A percentile compares a stretch with the other conserved stretches of the same genome.
These are phyloP conservation scores for Dipteronia sinensis DNA, from an alignment of 345 rosid genomes.

Conservation along the genomic window DNA sequence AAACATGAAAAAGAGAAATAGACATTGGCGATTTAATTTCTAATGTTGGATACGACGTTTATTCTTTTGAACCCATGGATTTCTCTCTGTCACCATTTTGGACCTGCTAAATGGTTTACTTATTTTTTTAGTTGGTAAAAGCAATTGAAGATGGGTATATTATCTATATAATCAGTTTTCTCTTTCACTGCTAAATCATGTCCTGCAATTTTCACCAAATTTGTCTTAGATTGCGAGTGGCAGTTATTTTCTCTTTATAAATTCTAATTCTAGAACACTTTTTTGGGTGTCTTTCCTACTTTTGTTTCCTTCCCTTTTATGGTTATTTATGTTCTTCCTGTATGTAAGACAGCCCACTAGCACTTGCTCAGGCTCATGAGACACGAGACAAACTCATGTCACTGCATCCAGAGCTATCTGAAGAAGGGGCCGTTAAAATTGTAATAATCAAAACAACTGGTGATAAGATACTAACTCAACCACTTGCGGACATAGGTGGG, in stretches of 20 bases:
- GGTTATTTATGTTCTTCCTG: constrained; percentile 33
- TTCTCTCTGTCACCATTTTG: not conserved
- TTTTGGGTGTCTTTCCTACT: constrained; percentile 4
- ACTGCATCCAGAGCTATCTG: constrained; percentile 67
- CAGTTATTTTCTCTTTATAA: not conserved
- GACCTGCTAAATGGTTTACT: not conserved
- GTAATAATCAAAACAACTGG: constrained; percentile 96
- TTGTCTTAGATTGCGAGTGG: not conserved
- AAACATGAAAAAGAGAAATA: not conserved
- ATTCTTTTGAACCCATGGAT: not conserved
- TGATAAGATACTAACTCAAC: constrained; percentile 85
- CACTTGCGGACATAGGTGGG: constrained; percentile 98
- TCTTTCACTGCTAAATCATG: not conserved
- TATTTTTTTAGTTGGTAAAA: not conserved
- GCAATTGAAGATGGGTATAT: not conserved
- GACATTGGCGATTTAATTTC: not conserved
- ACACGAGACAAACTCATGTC: constrained; percentile 80
- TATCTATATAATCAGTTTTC: not conserved
- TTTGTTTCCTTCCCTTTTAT: not conserved
- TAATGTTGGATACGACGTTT: not conserved
- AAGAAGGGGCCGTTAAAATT: constrained; percentile 88
- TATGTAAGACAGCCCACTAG: constrained; percentile 80
- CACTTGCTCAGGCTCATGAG: constrained; percentile 99
- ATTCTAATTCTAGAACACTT: not conserved
- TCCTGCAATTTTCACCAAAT: not conserved